Evolutionary conservation across 306 rosid genomes (phyloP), one percentile per base, ranked within the genome.

Genomic region (Trifolium pratense): DNA sequence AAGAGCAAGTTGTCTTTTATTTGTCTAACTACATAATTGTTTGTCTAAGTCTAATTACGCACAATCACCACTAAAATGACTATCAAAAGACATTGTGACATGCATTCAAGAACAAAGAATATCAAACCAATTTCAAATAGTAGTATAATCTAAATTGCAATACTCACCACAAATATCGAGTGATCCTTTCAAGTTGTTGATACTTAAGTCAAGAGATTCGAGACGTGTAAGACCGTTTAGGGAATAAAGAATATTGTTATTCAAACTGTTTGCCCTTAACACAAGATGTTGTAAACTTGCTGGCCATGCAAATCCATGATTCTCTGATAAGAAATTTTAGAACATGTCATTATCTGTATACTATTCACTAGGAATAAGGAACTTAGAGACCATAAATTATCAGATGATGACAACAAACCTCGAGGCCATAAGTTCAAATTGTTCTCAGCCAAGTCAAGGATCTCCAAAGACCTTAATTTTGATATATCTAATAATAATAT

Each of bases 391-490:
- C 43, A 39, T 39, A 39, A 39, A 8, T 39, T 39, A 39, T 39
- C 43, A 37, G 2, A 37, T 37, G 3, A 37, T 7, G 42, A 39
- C 3, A 1, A 39, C 11, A 39, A 9, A 39, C 43, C 43, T 71
- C 0, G 52, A 37, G 63, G 26, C 34, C 34, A 37, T 32, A 53
- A 45, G 6, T 21, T 55, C 7, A 36, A 14, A 3, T 36, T 1
- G 39, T 71, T 71, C 7, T 2, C 76, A 8, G 14, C 0, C 34
- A 58, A 59, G 20, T 29, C 5, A 23, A 72, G 59, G 20, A 26
- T 42, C 68, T 71, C 66, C 42, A 71, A 57, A 39, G 55, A 15
- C 16, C 18, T 23, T 3, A 57, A 20, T 37, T 52, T 71, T 55
- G 53, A 55, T 37, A 71, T 20, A 56, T 26, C 75, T 71, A 21